These are phyloP conservation scores for Nakazawaea wickerhamii DNA, from an alignment of 805 yeast species.

Conservation along the genomic window DNA sequence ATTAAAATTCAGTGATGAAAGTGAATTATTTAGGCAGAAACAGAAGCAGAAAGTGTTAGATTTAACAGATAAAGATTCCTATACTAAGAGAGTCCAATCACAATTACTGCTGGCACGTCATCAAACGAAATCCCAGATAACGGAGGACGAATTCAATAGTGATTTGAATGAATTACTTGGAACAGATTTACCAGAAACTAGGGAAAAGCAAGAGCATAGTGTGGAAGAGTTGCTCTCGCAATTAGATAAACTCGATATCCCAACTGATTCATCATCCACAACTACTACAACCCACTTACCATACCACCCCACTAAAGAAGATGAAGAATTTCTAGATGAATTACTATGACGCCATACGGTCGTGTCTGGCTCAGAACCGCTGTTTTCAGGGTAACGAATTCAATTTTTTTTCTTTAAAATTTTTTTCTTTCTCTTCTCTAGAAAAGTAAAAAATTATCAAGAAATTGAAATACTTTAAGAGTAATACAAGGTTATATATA, in stretches of 20 bases:
- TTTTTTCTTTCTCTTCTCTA: conserved; percentile 3
- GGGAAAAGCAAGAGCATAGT: not conserved
- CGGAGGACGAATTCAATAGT: conserved; percentile 16
- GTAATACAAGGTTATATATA: not conserved
- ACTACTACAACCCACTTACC: not conserved
- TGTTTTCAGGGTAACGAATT: conserved; percentile 9
- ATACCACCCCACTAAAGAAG: not conserved
- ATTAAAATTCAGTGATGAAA: conserved; percentile 14
- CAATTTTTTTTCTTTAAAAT: not conserved
- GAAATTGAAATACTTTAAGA: not conserved
- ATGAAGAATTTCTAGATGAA: conserved; percentile 19
- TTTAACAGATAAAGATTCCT: conserved; percentile 15
- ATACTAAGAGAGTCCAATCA: conserved; percentile 14
- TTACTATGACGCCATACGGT: conserved; percentile 5
- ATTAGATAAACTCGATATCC: not conserved
- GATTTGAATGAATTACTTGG: conserved; percentile 20
- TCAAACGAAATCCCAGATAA: not conserved
- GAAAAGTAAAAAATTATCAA: not conserved
- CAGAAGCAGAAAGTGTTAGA: conserved; percentile 14
- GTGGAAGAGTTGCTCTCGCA: not conserved
- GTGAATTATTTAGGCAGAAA: not conserved
- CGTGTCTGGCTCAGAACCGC: conserved; percentile 6
- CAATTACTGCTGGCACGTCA: conserved; percentile 11
- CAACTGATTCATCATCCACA: not conserved
- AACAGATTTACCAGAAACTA: not conserved